These are phyloP conservation scores for Scheffersomyces titani DNA, from an alignment of 1,139 yeast genomes.

Conservation along the genomic window DNA sequence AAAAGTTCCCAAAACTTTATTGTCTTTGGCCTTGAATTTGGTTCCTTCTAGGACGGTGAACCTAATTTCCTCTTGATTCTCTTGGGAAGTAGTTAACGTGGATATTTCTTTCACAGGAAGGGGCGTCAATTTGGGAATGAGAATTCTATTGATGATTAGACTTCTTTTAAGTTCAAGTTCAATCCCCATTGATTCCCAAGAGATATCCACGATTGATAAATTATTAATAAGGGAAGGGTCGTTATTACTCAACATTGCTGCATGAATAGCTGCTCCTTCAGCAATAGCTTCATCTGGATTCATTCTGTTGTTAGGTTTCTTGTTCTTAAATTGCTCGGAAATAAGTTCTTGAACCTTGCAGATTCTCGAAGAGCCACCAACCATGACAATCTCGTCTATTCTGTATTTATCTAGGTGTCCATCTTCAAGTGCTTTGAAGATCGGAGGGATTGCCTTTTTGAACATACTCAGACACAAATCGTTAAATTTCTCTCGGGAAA, in stretches of 20 bases:
- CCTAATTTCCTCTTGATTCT: not conserved
- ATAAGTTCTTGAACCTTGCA: conserved; percentile 94
- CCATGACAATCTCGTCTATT: conserved; percentile 88
- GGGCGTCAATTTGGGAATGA: not conserved
- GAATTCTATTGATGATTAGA: not conserved
- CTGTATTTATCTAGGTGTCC: conserved; percentile 81
- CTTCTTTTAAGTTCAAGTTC: conserved; percentile 41
- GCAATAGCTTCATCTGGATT: conserved; percentile 81
- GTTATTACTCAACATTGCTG: conserved; percentile 84
- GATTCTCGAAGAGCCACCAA: conserved; percentile 98
- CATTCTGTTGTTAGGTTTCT: conserved; percentile 92
- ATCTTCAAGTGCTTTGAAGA: conserved; percentile 85
- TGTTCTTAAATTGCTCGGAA: conserved; percentile 85
- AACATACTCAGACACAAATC: conserved; percentile 85
- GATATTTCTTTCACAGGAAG: not conserved
- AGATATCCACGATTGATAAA: conserved; percentile 50
- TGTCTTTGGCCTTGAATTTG: not conserved
- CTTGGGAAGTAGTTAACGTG: not conserved
- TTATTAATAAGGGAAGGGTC: conserved; percentile 48
- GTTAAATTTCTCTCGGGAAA: conserved; percentile 94
- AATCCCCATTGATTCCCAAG: conserved; percentile 51
- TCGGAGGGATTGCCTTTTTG: conserved; percentile 90
- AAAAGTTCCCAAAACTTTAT: not conserved
- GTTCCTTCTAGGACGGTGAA: not conserved
- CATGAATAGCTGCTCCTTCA: conserved; percentile 69